Evolutionary conservation across 2,329 filamentous ascomycete genomes (phyloP).

Genomic region (Annulohypoxylon truncatum): DNA sequence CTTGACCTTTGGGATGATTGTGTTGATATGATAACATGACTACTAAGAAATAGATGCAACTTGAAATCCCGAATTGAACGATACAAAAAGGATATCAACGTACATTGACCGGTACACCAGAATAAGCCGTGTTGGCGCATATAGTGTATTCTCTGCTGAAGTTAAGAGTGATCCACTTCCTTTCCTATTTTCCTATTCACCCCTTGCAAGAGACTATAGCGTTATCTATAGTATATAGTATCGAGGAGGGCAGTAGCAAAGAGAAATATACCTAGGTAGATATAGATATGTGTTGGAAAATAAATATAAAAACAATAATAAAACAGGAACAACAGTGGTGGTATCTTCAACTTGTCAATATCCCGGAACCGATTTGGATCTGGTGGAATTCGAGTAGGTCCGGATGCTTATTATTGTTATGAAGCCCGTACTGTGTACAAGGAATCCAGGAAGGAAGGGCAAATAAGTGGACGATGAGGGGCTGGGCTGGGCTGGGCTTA

Average conservation of each 20-base stretch:
- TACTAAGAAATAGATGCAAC: constrained; percentile 4
- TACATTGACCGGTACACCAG: constrained; percentile 21
- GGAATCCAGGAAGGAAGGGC: constrained; percentile 18
- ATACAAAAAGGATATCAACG: constrained; percentile 23
- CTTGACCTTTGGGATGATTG: constrained; percentile 20
- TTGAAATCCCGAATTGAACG: constrained; percentile 1
- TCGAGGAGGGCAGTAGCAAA: neutral
- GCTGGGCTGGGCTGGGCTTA: constrained; percentile 15
- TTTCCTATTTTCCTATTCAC: neutral
- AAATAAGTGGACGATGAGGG: constrained; percentile 24
- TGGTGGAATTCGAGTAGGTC: constrained; percentile 33
- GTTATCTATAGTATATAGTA: constrained; percentile 7
- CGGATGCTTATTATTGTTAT: constrained; percentile 31
- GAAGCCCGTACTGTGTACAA: constrained; percentile 24
- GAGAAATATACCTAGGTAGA: constrained; percentile 2
- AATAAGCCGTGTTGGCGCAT: constrained; percentile 5
- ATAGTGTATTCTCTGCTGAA: constrained; percentile 1
- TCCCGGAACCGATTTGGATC: constrained; percentile 21
- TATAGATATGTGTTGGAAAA: neutral
- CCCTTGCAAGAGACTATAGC: neutral
- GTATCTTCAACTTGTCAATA: constrained; percentile 33
- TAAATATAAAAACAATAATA: neutral
- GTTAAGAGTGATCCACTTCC: constrained; percentile 3
- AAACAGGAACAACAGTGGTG: constrained; percentile 19
- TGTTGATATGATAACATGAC: constrained; percentile 16